phyloP scores from a whole-genome alignment of 2,329 filamentous ascomycete genomes.

The Aschersonia sp. region DNA sequence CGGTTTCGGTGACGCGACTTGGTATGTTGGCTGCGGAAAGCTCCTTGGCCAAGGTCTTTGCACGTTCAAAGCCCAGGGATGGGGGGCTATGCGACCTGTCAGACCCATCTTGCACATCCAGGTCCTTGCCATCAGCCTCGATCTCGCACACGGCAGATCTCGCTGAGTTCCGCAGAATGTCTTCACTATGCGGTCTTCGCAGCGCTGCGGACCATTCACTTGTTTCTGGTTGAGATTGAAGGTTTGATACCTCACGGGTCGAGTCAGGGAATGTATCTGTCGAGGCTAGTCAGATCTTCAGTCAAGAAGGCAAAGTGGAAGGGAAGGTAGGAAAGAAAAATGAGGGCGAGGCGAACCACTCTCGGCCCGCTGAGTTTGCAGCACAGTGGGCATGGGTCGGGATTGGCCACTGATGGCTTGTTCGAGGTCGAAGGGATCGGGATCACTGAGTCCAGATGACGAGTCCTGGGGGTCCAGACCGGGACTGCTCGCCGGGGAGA shows the following conservation, averaged over 20 bases:
- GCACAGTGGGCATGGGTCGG: constrained; percentile 29
- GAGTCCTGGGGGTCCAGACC: constrained; percentile 32
- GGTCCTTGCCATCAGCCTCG: constrained; percentile 20
- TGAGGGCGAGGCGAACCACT: constrained; percentile 12
- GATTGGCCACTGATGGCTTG: constrained; percentile 17
- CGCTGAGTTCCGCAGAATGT: constrained; percentile 33
- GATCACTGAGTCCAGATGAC: constrained; percentile 40
- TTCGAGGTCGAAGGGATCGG: constrained; percentile 56
- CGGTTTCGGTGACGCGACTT: constrained; percentile 78
- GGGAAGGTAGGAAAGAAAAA: neutral
- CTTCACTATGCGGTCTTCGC: constrained; percentile 37
- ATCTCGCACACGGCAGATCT: constrained; percentile 21
- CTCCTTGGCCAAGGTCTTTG: constrained; percentile 72
- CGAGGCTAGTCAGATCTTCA: too few species aligned
- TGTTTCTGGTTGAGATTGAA: constrained; percentile 26
- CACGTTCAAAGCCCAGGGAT: constrained; percentile 62
- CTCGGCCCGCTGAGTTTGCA: constrained; percentile 15
- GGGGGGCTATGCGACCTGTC: constrained; percentile 65
- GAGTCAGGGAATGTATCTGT: too few species aligned
- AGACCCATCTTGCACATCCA: constrained; percentile 21
- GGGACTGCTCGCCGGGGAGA: constrained; percentile 80
- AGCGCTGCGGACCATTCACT: constrained; percentile 34
- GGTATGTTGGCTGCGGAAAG: constrained; percentile 85
- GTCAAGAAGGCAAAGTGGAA: too few species aligned
- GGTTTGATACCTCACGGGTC: too few species aligned